These are phyloP conservation scores for Aspergillus hiratsukae DNA, from an alignment of 2,329 filamentous ascomycete species.

Conservation along the genomic window DNA sequence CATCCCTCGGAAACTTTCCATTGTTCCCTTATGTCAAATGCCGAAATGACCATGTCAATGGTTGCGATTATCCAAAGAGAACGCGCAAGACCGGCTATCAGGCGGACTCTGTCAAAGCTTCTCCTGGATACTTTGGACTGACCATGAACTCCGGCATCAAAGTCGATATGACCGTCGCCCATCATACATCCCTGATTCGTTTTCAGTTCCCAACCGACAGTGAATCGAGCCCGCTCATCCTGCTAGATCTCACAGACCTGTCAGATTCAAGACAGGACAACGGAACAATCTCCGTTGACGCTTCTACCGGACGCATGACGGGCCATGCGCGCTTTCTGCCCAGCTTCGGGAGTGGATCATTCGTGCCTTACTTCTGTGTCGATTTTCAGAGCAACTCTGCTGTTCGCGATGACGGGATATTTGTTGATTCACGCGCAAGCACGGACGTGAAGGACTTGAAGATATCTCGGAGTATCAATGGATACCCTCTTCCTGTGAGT, in stretches of 20 bases:
- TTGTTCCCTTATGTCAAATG: slow-evolving; percentile 64
- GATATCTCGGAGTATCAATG: slow-evolving; percentile 55
- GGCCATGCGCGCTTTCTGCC: slow-evolving; percentile 59
- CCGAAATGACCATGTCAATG: slow-evolving; percentile 55
- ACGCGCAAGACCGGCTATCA: slow-evolving; percentile 47
- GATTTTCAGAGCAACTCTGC: slow-evolving; percentile 56
- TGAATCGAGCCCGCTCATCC: slow-evolving; percentile 51
- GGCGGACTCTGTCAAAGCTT: slow-evolving; percentile 51
- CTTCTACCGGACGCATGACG: slow-evolving; percentile 55
- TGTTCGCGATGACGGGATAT: slow-evolving; percentile 59
- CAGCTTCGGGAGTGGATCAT: slow-evolving; percentile 61
- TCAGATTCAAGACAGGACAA: slow-evolving; percentile 58
- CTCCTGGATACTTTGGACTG: slow-evolving; percentile 63
- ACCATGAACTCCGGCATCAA: slow-evolving; percentile 54
- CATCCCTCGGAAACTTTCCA: slow-evolving; percentile 69
- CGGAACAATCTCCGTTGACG: slow-evolving; percentile 55
- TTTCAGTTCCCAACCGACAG: slow-evolving; percentile 54
- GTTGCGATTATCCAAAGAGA: slow-evolving; percentile 57
- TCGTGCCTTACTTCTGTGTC: slow-evolving; percentile 60
- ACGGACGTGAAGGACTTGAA: slow-evolving; percentile 50
- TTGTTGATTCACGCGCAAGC: slow-evolving; percentile 57
- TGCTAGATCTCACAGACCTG: slow-evolving; percentile 62
- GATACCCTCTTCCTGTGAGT: slow-evolving; percentile 45
- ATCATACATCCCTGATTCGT: slow-evolving; percentile 60
- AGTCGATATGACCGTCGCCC: slow-evolving; percentile 63